Evolutionary conservation across 2,329 filamentous ascomycete genomes (phyloP), one percentile per base, ranked within the genome.

Genomic region (Drechmeria coniospora): DNA sequence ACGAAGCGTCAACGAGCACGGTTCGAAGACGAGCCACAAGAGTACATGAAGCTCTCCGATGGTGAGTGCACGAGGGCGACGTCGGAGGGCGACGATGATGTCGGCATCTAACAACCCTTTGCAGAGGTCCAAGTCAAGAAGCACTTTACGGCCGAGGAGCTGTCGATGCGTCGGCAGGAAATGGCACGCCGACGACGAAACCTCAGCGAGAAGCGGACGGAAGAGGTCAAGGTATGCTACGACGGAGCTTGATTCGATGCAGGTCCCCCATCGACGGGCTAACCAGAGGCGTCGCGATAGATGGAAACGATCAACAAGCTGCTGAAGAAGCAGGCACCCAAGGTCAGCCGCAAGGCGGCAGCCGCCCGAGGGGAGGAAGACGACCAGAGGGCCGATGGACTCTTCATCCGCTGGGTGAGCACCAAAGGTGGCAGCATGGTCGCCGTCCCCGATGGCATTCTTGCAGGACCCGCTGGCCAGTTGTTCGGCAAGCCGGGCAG

Each of bases 301-400:
- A 81, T 83, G 68, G 81, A 87, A 60, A 90, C 81, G 0, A 87
- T 90, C 65, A 86, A 90, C 60, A 84, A 86, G 44, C 71, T 90
- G 2, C 70, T 90, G 28, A 84, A 84, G 53, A 84, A 86, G 47
- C 81, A 86, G 49, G 79, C 80, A 1, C 76, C 80, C 15, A 86
- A 87, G 51, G 71, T 70, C 31, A 76, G 67, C 38, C 59, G 62
- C 37, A 68, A 66, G 39, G 62, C 50, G 18, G 61, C 46, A 24
- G 47, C 41, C 32, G 57, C 39, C 34, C 8, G 62, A 59, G 8
- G 57, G 56, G 2, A 65, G 27, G 53, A 49, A 2, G 61, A 63
- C 2, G 38, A 47, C 3, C 56, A 58, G 21, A 68, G 57, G 36
- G 57, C 74, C 1, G 63, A 70, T 34, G 63, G 74, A 2, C 55